These are phyloP conservation scores for Lachancea sp. DNA, from an alignment of 805 yeast genomes.

Conservation along the genomic window DNA sequence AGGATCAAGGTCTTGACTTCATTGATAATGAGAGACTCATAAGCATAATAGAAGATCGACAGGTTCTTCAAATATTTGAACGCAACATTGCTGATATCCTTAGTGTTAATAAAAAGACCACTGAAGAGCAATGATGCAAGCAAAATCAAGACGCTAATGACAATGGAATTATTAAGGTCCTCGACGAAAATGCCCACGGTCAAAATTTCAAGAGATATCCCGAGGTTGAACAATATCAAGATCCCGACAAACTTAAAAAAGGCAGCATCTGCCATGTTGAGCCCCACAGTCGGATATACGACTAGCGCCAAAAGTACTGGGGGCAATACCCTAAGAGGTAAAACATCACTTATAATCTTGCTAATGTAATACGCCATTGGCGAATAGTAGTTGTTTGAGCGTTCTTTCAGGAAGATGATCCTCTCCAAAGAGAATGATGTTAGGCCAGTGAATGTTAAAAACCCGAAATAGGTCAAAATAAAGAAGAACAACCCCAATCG, in stretches of 20 bases:
- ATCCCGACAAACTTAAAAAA: constrained; percentile 64
- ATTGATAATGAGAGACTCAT: constrained; percentile 86
- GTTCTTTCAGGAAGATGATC: constrained; percentile 81
- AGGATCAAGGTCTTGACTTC: constrained; percentile 84
- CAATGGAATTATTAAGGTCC: constrained; percentile 89
- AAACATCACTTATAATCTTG: constrained; percentile 81
- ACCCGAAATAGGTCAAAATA: constrained; percentile 85
- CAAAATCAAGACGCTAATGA: constrained; percentile 76
- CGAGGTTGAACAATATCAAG: constrained; percentile 75
- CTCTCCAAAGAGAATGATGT: constrained; percentile 86
- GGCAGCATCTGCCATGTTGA: constrained; percentile 70
- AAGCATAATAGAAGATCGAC: constrained; percentile 92
- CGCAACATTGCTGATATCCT: constrained; percentile 46
- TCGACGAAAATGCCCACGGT: constrained; percentile 81
- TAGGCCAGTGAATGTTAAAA: constrained; percentile 85
- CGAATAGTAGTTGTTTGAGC: constrained; percentile 89
- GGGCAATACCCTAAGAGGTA: constrained; percentile 91
- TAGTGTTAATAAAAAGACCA: constrained; percentile 86
- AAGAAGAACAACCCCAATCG: constrained; percentile 91
- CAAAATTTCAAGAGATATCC: constrained; percentile 77
- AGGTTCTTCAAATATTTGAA: constrained; percentile 74
- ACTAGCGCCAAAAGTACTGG: constrained; percentile 76
- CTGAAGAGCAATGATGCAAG: constrained; percentile 86
- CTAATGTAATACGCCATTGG: constrained; percentile 81
- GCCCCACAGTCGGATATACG: constrained; percentile 84